Evolutionary conservation across 495 filamentous ascomycete genomes (phyloP), one percentile per base, ranked within the genome.

Genomic region (Aspergillus baeticus): DNA sequence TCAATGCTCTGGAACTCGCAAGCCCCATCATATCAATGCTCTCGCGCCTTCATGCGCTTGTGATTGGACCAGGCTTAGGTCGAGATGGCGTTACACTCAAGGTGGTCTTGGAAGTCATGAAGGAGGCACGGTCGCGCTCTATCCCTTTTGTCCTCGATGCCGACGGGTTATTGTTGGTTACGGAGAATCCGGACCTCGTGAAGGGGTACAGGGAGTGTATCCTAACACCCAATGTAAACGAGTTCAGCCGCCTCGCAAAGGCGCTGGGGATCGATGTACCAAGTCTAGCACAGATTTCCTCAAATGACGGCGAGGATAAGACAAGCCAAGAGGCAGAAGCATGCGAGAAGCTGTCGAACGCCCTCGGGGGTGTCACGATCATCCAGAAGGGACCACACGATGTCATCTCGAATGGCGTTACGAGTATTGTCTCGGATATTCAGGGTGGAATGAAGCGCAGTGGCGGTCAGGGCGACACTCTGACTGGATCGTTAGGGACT

Each of bases 401-500:
- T 68, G 83, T 88, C 55, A 89, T 98, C 58, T 88, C 85, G 6
- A 91, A 96, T 66, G 94, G 94, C 15, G 78, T 81, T 44, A 78
- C 77, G 13, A 94, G 89, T 43, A 68, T 90, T 31, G 77, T 88
- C 20, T 86, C 85, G 38, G 91, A 96, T 63, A 65, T 88, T 20
- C 69, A 81, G 61, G 94, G 94, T 6, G 93, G 94, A 3, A 65
- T 84, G 63, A 98, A 98, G 82, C 78, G 94, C 53, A 92, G 87
- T 51, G 95, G 94, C 37, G 94, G 94, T 3, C 94, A 98, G 69
- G 94, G 94, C 10, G 94, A 98, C 75, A 98, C 94, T 10, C 74
- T 98, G 61, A 98, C 94, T 3, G 94, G 94, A 7, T 85, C 84
- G 45, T 77, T 98, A 60, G 94, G 85, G 2, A 98, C 94, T 13